Base-by-base conservation (phyloP, 768 basidiomycete genomes). In the Russula sp. region DNA sequence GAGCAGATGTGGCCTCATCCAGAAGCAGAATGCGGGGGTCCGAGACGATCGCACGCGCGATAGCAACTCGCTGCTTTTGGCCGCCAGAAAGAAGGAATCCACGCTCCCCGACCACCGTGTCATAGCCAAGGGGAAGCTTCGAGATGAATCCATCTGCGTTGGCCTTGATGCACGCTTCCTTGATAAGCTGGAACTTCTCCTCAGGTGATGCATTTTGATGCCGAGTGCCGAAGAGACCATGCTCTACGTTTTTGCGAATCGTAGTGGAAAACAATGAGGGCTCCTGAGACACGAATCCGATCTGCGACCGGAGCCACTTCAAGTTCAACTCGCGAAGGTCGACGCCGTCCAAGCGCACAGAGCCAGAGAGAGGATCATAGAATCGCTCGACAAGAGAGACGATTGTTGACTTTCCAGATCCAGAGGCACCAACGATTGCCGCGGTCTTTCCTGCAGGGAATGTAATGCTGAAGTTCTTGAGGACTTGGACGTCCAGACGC, bases 401-500 rank as follows among this genome's bases (percentile, higher is more conserved):
- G 47, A 81, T 68, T 11, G 77, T 78, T 13, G 73, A 74, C 55
- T 75, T 75, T 10, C 77, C 77, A 44, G 74, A 75, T 31, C 77
- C 77, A 35, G 71, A 73, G 4, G 77, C 75, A 39, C 78, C 78
- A 35, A 78, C 77, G 40, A 78, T 73, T 10, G 77, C 77, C 20
- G 72, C 69, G 14, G 75, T 75, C 66, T 78, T 75, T 16, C 81
- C 80, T 3, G 75, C 75, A 18, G 79, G 78, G 79, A 94, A 93
- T 3, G 77, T 79, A 66, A 90, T 72, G 40, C 74, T 77, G 37
- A 93, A 73, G 51, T 81, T 84, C 73, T 89, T 89, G 63, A 94
- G 80, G 48, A 98, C 88, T 14, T 84, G 84, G 1, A 95, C 86
- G 32, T 82, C 78, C 7, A 86, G 87, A 22, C 89, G 86, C 3